phyloP scores from a whole-genome alignment of 2,329 filamentous ascomycete species.

The Rutstroemia sydowiana region DNA sequence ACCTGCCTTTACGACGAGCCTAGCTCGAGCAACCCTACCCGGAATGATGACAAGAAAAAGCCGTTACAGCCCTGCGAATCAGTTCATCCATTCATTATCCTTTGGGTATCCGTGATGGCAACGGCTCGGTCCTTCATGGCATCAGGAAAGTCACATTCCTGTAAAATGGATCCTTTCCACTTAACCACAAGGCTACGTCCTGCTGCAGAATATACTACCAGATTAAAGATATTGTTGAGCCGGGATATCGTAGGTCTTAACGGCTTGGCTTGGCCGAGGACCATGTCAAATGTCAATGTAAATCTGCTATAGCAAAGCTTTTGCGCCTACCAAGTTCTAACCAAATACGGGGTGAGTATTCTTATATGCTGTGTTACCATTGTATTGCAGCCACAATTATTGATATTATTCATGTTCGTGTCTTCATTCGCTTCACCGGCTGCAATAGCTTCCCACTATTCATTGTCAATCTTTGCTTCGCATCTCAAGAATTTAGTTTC shows the following conservation, averaged over 20 bases:
- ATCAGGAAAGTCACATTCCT: conserved; percentile 2
- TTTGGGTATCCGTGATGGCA: conserved; percentile 6
- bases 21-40: neutral
- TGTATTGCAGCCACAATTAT: neutral
- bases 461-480: neutral
- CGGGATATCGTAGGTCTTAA: neutral
- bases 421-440: neutral
- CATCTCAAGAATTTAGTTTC: neutral
- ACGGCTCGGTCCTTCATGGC: conserved; percentile 8
- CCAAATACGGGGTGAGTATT: too few relatives aligned
- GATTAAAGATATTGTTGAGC: neutral
- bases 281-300: neutral
- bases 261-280: neutral
- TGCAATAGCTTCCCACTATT: too few relatives aligned
- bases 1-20: neutral
- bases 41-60: neutral
- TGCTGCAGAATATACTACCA: too few relatives aligned
- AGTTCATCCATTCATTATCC: neutral
- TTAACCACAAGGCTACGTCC: too few relatives aligned
- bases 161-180: too few relatives aligned
- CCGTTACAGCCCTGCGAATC: conserved; percentile 8
- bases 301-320: neutral
- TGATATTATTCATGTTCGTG: neutral
- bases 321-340: too few relatives aligned
- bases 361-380: neutral